Conservation (phyloP, 805 yeast species). For the Metschnikowia hibisci region DNA sequence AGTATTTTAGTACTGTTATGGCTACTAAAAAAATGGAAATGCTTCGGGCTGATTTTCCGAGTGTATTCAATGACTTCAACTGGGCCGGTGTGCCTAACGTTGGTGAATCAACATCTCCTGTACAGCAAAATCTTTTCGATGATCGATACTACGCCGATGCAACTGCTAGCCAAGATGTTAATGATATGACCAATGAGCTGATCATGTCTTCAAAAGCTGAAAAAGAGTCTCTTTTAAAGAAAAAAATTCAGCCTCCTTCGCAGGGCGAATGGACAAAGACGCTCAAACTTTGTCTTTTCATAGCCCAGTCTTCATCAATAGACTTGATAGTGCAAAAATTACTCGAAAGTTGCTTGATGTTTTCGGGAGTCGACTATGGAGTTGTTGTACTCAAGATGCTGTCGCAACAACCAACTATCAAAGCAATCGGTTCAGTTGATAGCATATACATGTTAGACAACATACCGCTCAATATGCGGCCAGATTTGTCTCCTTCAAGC, state of each 20-base stretch:
- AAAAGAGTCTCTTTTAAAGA: neutral
- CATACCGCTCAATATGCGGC: conserved; percentile 36
- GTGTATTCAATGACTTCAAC: conserved; percentile 21
- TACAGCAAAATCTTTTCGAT: conserved; percentile 9
- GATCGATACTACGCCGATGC: neutral
- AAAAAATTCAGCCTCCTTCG: conserved; percentile 5
- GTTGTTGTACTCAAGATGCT: conserved; percentile 23
- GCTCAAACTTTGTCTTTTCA: conserved; percentile 43
- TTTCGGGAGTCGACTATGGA: conserved; percentile 34
- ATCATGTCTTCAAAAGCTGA: neutral
- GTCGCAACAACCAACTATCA: conserved; percentile 23
- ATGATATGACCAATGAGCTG: neutral
- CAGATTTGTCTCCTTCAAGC: conserved; percentile 42
- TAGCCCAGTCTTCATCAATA: conserved; percentile 43
- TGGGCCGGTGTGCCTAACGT: conserved; percentile 30
- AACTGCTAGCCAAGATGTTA: neutral
- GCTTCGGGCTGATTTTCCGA: conserved; percentile 28
- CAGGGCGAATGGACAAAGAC: conserved; percentile 29
- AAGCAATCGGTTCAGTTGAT: conserved; percentile 27
- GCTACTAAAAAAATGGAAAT: conserved; percentile 20
- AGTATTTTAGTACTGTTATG: conserved; percentile 30
- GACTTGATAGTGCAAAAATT: conserved; percentile 35
- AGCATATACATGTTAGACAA: conserved; percentile 22
- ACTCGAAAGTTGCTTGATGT: conserved; percentile 35
- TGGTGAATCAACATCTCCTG: conserved; percentile 4